Base-by-base conservation (phyloP, 805 yeast species). In the Nakazawaea sp. region DNA sequence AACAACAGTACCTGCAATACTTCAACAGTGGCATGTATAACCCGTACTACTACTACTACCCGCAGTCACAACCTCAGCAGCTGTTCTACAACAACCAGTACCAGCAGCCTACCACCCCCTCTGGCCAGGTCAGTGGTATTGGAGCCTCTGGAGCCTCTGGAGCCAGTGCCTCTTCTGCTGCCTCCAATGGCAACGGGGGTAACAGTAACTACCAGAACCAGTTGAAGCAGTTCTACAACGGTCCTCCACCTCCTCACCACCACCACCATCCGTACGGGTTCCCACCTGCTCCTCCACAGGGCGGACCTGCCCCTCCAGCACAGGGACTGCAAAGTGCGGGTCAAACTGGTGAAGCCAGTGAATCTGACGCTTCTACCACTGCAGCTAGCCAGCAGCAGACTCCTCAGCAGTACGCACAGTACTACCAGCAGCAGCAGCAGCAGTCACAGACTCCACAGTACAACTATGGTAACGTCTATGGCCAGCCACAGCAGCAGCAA, bases 351-450 rank as follows among this genome's bases (percentile, higher is more conserved):
- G 45, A 47, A 29, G 45, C 45, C 29, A 49, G 46, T 30, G 42
- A 39, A 17, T 35, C 41, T 31, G 48, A 41, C 9, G 42, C 49
- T 12, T 49, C 53, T 33, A 52, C 48, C 29, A 41, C 49, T 43
- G 48, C 39, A 36, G 42, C 43, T 21, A 49, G 47, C 43, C 47
- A 39, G 45, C 45, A 32, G 48, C 44, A 32, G 48, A 47, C 32
- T 49, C 38, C 25, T 17, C 54, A 44, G 26, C 46, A 44, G 27
- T 50, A 43, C 37, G 42, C 38, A 30, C 42, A 23, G 20, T 31
- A 8, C 18, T 28, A 28, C 30, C 19, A 15, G 19, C 24, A 18
- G 19, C 41, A 43, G 29, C 44, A 36, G 40, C 43, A 30, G 31
- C 34, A 34, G 18, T 27, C 26, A 10, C 31, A 20, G 18, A 35